Conservation (phyloP, 2,329 filamentous ascomycete species). For the Exophiala mesophila region DNA sequence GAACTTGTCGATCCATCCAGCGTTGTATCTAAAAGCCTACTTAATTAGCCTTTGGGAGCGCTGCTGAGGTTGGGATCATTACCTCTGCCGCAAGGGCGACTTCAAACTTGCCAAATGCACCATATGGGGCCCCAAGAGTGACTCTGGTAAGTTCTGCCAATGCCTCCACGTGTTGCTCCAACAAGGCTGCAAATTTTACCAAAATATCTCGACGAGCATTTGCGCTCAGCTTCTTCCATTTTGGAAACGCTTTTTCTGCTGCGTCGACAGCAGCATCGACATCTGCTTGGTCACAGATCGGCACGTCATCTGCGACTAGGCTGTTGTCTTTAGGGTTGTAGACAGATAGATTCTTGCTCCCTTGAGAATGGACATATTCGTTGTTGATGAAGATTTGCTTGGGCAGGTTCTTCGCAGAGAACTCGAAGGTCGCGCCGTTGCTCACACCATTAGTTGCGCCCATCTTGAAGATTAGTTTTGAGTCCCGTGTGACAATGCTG, state of each 20-base stretch:
- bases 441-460: background rate
- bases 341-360: conserved; percentile 32
- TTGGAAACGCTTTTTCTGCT: conserved; percentile 46
- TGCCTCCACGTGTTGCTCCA: conserved; percentile 34
- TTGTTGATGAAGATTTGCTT: conserved; percentile 7
- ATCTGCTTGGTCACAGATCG: conserved; percentile 43
- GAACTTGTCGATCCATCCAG: conserved; percentile 88
- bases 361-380: conserved; percentile 6
- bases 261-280: conserved; percentile 47
- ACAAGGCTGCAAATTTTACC: conserved; percentile 42
- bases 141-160: conserved; percentile 41
- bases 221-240: conserved; percentile 38
- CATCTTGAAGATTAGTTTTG: too few relatives aligned
- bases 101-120: conserved; percentile 43
- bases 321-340: conserved; percentile 44
- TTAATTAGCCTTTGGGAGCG: background rate
- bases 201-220: conserved; percentile 38
- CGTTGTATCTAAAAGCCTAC: conserved; percentile 57
- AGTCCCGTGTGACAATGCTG: too few relatives aligned
- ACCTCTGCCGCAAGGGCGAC: conserved; percentile 29
- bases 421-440: conserved; percentile 1
- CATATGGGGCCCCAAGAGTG: conserved; percentile 44
- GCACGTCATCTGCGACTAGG: conserved; percentile 47
- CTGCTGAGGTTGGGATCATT: background rate
- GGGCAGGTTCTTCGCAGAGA: conserved; percentile 4